Base-by-base conservation (phyloP, 805 yeast genomes). In the Lachancea lanzarotensis region DNA sequence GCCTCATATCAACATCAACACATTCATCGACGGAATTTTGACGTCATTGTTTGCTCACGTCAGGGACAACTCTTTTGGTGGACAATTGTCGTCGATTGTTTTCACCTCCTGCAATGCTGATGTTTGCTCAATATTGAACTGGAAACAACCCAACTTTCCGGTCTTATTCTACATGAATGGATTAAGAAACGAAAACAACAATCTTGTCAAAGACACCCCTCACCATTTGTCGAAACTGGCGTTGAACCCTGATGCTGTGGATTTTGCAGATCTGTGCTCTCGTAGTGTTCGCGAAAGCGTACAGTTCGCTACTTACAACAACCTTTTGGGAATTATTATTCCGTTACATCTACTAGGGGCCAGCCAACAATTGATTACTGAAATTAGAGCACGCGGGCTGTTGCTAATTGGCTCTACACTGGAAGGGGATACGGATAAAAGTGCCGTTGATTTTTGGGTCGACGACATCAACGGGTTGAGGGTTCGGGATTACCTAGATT, bases 111-210 rank as follows among this genome's bases (percentile, higher is more conserved):
- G 84, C 45, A 88, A 89, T 63, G 84, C 96, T 29, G 78, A 81
- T 38, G 87, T 89, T n/a, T 93, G 98, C 66, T 87, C 95, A 10
- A 84, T 88, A 38, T 68, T 93, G 54, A 93, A 93, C 66, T 93
- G 98, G 98, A 93, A 93, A 65, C 98, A 93, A 66, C 98, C 98
- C 12, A 91, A 91, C 62, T 93, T 84, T 66, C 97, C 98, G 0
- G 98, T 93, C 0, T 81, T 93, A 52, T 84, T 86, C 66, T 78
- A 82, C 45, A 78, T 90, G 75, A 81, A 79, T 54, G 86, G 88
- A n/a, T 68, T 81, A 10, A 67, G 53, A 30, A 43, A 46, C 13
- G 45, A 41, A 26, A 45, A 43, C 18, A 47, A 47, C 13, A 40
- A 35, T 11, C 59, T 58, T 37, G 45, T 53, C 8, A 50, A 52